Conservation (phyloP, 2,329 filamentous ascomycete species). For the Colletotrichum abscissum region DNA sequence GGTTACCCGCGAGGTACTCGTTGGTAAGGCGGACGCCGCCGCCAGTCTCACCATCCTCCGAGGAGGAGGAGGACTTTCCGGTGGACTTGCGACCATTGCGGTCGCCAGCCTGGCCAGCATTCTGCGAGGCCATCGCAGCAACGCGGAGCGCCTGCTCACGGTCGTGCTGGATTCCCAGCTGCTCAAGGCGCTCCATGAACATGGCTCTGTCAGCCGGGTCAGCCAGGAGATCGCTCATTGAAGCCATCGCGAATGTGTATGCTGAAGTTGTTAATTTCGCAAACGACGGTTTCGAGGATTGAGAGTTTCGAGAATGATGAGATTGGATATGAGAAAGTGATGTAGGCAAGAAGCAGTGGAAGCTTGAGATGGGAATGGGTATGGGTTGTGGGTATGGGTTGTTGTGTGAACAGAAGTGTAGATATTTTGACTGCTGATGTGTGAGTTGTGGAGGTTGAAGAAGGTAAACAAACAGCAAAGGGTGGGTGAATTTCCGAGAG, state of each 20-base stretch:
- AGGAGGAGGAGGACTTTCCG: constrained; percentile 9
- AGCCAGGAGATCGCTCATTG: background rate
- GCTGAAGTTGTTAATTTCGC: background rate
- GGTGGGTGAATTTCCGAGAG: background rate
- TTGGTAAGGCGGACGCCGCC: constrained; percentile 7
- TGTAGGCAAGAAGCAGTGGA: background rate
- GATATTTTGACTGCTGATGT: background rate
- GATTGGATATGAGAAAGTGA: background rate
- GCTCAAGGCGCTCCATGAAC: constrained; percentile 26
- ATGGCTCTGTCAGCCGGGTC: background rate
- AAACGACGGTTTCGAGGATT: background rate
- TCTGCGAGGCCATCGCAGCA: constrained; percentile 6
- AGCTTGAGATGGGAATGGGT: background rate
- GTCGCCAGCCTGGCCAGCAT: background rate
- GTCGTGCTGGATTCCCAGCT: constrained; percentile 24
- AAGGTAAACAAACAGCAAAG: background rate
- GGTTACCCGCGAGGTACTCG: background rate
- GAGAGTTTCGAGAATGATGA: background rate
- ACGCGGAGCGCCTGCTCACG: constrained; percentile 15
- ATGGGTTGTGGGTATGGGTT: background rate
- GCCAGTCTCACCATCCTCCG: constrained; percentile 19
- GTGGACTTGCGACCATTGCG: constrained; percentile 2
- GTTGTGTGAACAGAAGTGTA: background rate
- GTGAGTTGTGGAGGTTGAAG: background rate
- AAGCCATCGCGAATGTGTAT: background rate